Evolutionary conservation across 257 asterid genomes (phyloP).

Genomic region (Solanum arcanum): DNA sequence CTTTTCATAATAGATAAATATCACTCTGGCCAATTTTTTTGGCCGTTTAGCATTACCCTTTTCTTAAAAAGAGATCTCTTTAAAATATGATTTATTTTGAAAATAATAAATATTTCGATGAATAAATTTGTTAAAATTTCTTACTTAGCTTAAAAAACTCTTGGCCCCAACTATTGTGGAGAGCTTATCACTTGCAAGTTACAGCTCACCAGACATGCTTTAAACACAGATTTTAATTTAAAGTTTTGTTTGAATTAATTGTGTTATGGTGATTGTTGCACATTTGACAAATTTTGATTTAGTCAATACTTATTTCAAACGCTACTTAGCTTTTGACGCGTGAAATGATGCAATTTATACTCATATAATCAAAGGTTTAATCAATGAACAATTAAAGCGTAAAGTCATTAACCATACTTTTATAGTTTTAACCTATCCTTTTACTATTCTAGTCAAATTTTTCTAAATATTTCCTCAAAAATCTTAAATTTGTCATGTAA

Average conservation of each 20-base stretch:
- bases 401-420: background rate
- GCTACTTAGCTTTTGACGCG: background rate
- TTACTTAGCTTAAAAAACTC: background rate
- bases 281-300: background rate
- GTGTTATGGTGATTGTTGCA: background rate
- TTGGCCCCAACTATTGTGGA: background rate
- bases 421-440: no score
- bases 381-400: background rate
- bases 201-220: slow-evolving; percentile 1
- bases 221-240: background rate
- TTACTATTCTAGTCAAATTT: no score
- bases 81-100: background rate
- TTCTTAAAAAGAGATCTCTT: background rate
- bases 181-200: background rate
- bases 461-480: background rate
- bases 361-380: background rate
- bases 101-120: background rate
- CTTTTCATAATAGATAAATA: no score
- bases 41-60: no score
- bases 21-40: no score
- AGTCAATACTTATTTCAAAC: background rate
- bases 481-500: background rate
- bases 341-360: background rate
- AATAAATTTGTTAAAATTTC: background rate
- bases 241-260: background rate